A percentile compares a stretch with the other conserved stretches of the same genome.
Evolutionary conservation across 2,329 filamentous ascomycete genomes (phyloP).

Genomic region (Neoascochyta sp.): DNA sequence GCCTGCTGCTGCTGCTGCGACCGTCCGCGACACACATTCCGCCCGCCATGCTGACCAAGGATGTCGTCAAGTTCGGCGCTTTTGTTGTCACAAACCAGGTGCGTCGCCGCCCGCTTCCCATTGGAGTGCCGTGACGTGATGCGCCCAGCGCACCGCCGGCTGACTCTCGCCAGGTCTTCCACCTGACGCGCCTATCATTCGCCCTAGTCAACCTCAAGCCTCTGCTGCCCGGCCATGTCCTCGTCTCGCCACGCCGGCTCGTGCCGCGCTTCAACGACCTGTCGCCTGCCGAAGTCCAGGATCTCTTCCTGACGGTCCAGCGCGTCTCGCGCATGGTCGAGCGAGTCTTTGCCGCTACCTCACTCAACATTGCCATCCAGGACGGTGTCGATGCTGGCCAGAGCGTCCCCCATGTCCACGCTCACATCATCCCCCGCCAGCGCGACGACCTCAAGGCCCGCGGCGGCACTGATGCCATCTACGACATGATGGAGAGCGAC

Average conservation of each 20-base stretch:
- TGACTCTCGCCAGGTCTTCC: slow-evolving; percentile 66
- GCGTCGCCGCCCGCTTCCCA: slow-evolving; percentile 9
- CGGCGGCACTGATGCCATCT: slow-evolving; percentile 69
- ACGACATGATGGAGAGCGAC: slow-evolving; percentile 77
- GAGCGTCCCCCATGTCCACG: slow-evolving; percentile 89
- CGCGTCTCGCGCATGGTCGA: slow-evolving; percentile 73
- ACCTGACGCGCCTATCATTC: slow-evolving; percentile 73
- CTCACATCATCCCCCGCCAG: slow-evolving; percentile 79
- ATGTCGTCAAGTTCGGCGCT: slow-evolving; percentile 42
- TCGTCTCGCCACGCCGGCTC: slow-evolving; percentile 70
- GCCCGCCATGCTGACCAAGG: slow-evolving; percentile 36
- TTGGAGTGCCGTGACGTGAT: slow-evolving; percentile 9
- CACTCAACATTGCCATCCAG: slow-evolving; percentile 93
- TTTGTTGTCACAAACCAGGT: slow-evolving; percentile 47
- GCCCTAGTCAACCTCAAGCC: slow-evolving; percentile 95
- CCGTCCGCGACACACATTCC: no score
- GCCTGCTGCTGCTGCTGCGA: no score
- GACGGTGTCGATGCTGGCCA: slow-evolving; percentile 88
- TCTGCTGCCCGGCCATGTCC: slow-evolving; percentile 85
- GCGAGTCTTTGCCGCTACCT: slow-evolving; percentile 60
- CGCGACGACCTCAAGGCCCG: slow-evolving; percentile 55
- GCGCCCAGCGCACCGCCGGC: slow-evolving; percentile 1
- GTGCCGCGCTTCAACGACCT: slow-evolving; percentile 75
- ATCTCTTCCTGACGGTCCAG: slow-evolving; percentile 86
- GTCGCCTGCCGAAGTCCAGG: slow-evolving; percentile 65